Base-by-base conservation (phyloP, 2,329 filamentous ascomycete genomes). In the Colletotrichum phormii region DNA sequence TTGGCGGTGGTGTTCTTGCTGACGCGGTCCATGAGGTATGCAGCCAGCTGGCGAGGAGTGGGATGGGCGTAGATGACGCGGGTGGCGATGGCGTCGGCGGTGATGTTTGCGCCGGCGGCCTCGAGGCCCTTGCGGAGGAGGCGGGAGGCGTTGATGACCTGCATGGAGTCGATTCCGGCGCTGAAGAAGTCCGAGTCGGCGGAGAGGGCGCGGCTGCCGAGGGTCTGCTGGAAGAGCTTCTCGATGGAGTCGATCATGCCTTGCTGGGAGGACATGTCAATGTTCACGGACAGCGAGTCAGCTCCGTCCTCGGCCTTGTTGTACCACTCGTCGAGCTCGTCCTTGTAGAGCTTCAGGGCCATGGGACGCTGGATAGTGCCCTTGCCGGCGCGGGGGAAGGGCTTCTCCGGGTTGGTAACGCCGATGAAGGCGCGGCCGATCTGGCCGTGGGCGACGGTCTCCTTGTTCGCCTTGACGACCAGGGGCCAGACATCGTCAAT, bases 401-500 rank as follows among this genome's bases (percentile, higher is more conserved):
- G 85, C 74, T 84, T 86, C 7, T 80, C 75, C 0, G 83, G 80
- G 5, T 79, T 78, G 0, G 85, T 78, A 8, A 89, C 29, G 0
- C 75, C 75, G 33, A 88, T 76, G 46, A 86, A 80, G 13, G 84
- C 77, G 1, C 81, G 81, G 2, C 78, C 79, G 24, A 89, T 85
- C 51, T 83, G 85, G 1, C 85, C 87, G 61, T 88, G 86, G 0
- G 85, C 68, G 5, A 71, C 67, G 0, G 1, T 85, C 9, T 68
- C 71, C 58, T 81, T 78, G 76, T 88, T 88, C 2, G 82, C 84
- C n/a, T 80, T 75, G 33, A 84, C 80, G 2, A 88, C 79, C 4
- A 79, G 37, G 0, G 84, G 82, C 86, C 86, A 88, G 1, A 88
- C 75, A 1, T 75, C 78, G 1, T 86, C 83, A n/a, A 88, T 76